Conservation (phyloP, 2,329 filamentous ascomycete genomes). For the Tolypocladium sp. region DNA sequence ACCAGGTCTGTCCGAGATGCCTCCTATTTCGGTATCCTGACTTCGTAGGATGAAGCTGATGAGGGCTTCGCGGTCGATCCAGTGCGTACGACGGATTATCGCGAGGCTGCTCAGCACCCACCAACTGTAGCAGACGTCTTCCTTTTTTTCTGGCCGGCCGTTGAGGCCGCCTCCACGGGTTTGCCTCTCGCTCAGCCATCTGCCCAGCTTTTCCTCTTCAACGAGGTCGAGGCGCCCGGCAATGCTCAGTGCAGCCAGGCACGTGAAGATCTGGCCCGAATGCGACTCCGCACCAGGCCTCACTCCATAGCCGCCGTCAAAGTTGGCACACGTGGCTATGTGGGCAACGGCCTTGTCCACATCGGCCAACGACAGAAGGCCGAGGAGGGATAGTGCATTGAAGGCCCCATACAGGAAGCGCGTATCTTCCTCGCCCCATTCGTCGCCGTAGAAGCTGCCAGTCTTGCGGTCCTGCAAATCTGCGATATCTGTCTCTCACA, state of each 20-base stretch:
- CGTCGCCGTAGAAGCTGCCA: slow-evolving; percentile 86
- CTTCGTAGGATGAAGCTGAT: slow-evolving; percentile 75
- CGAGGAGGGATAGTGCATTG: slow-evolving; percentile 79
- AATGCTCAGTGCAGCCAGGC: slow-evolving; percentile 78
- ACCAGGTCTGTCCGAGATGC: slow-evolving; percentile 81
- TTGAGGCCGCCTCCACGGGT: slow-evolving; percentile 82
- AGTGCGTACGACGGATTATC: slow-evolving; percentile 81
- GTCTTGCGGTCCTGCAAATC: slow-evolving; percentile 69
- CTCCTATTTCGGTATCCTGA: slow-evolving; percentile 77
- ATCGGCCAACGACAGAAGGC: slow-evolving; percentile 63
- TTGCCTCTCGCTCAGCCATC: slow-evolving; percentile 91
- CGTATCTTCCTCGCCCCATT: slow-evolving; percentile 95
- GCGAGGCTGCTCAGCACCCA: slow-evolving; percentile 91
- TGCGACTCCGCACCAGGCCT: slow-evolving; percentile 89
- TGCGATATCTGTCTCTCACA: slow-evolving; percentile 54
- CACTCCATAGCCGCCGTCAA: slow-evolving; percentile 89
- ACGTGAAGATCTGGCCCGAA: slow-evolving; percentile 92
- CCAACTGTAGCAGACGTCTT: slow-evolving; percentile 98
- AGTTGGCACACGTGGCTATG: slow-evolving; percentile 76
- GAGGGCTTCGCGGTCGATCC: slow-evolving; percentile 82
- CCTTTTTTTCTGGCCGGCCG: slow-evolving; percentile 86
- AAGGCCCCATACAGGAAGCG: slow-evolving; percentile 87
- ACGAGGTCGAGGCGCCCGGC: slow-evolving; percentile 73
- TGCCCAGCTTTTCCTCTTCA: slow-evolving; percentile 70
- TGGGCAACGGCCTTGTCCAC: slow-evolving; percentile 72